Percentiles rank a stretch among this genome's conserved stretches.
phyloP scores from a whole-genome alignment of 164 flowering plant species.

The Brasenia schreberi region DNA sequence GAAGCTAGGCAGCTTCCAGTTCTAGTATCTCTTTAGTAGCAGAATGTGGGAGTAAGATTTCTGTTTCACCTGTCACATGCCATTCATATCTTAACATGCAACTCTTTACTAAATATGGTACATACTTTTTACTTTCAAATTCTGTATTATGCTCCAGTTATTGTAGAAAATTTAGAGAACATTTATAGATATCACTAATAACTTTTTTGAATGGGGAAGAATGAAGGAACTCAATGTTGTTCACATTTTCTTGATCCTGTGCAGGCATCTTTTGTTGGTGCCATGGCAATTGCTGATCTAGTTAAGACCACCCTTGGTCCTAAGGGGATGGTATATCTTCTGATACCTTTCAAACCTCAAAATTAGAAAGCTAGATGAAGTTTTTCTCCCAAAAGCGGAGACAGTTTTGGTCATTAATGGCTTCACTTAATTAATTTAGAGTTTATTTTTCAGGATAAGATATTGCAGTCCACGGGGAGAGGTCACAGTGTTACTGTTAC shows the following conservation, averaged over 20 bases:
- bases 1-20: too few species aligned
- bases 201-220: neutral
- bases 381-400: neutral
- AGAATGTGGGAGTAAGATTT: too few species aligned
- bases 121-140: neutral
- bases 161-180: too few species aligned
- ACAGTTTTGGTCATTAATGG: neutral
- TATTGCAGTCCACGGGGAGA: constrained; percentile 88
- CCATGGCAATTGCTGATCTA: constrained; percentile 93
- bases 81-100: too few species aligned
- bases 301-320: constrained; percentile 98
- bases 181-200: too few species aligned
- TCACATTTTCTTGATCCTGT: neutral
- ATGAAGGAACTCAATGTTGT: neutral
- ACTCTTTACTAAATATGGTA: too few species aligned
- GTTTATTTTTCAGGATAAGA: constrained; percentile 55
- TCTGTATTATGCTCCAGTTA: too few species aligned
- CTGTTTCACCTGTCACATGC: too few species aligned
- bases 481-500: constrained; percentile 81
- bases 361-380: neutral
- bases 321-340: constrained; percentile 76
- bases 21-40: too few species aligned
- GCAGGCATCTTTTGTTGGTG: constrained; percentile 93
- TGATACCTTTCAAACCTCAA: neutral
- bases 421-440: neutral